Percentiles rank a stretch among this genome's conserved stretches.
These are phyloP conservation scores for Penicillium oxalicum DNA, from an alignment of 2,329 filamentous ascomycete genomes.

Conservation along the genomic window DNA sequence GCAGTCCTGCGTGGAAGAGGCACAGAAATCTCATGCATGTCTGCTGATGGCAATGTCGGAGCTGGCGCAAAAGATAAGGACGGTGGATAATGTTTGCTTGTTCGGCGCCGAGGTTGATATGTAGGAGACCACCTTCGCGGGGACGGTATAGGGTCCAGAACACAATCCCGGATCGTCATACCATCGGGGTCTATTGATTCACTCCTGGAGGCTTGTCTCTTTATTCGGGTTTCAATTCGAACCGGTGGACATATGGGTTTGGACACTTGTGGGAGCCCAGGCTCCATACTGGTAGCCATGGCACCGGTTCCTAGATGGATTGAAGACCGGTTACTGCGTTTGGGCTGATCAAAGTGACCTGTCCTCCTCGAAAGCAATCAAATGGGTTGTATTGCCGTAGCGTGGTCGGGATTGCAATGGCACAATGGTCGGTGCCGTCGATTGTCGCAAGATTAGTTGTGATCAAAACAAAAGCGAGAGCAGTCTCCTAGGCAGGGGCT, in stretches of 20 bases:
- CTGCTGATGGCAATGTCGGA: conserved; percentile 23
- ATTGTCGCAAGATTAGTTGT: background rate
- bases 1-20: conserved; percentile 20
- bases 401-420: conserved; percentile 18
- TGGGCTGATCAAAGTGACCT: conserved; percentile 1
- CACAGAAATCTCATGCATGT: conserved; percentile 26
- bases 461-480: conserved; percentile 14
- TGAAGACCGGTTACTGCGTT: conserved; percentile 6
- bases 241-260: conserved; percentile 18
- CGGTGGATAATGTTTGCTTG: conserved; percentile 27
- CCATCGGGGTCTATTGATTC: conserved; percentile 17
- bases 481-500: conserved; percentile 18
- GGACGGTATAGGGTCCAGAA: conserved; percentile 18
- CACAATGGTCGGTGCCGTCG: conserved; percentile 2
- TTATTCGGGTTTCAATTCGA: conserved; percentile 19
- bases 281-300: conserved; percentile 29
- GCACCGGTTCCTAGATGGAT: conserved; percentile 11
- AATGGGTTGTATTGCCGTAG: conserved; percentile 13
- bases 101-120: conserved; percentile 25
- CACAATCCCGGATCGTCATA: conserved; percentile 11
- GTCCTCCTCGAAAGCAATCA: conserved; percentile 16
- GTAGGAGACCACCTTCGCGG: conserved; percentile 24
- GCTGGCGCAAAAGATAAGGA: conserved; percentile 33
- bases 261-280: conserved; percentile 20
- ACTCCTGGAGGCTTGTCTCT: conserved; percentile 16